phyloP scores from a whole-genome alignment of 116 monocot species.

The Cymodocea nodosa region DNA sequence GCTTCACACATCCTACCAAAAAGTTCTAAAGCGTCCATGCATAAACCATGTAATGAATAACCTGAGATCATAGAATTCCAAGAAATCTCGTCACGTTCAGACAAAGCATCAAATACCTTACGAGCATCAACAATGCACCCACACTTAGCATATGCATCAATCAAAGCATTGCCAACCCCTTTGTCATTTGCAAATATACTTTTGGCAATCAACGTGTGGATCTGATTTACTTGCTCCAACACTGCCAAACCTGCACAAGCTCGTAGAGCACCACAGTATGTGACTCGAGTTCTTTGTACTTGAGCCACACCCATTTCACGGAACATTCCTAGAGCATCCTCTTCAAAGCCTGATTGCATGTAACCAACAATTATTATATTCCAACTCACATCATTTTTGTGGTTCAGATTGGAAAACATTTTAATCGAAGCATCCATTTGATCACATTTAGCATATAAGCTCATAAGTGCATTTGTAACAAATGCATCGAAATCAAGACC shows the following conservation, averaged over 20 bases:
- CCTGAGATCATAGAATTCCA: slow-evolving; percentile 88
- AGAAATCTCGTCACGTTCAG: slow-evolving; percentile 43
- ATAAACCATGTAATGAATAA: slow-evolving; percentile 68
- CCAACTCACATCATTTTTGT: slow-evolving; percentile 73
- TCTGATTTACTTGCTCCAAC: slow-evolving; percentile 37
- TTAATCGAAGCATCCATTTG: slow-evolving; percentile 30
- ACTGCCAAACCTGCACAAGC: slow-evolving; percentile 71
- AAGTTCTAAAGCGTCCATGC: slow-evolving; percentile 29
- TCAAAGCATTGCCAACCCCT: slow-evolving; percentile 50
- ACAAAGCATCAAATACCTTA: slow-evolving; percentile 50
- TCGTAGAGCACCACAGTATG: slow-evolving; percentile 69
- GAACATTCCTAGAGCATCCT: slow-evolving; percentile 55
- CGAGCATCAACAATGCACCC: slow-evolving; percentile 39
- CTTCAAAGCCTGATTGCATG: slow-evolving; percentile 45
- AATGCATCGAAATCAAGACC: slow-evolving; percentile 52
- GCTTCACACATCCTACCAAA: slow-evolving; percentile 45
- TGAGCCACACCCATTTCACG: slow-evolving; percentile 35
- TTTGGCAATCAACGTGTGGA: slow-evolving; percentile 56
- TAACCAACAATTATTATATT: slow-evolving; percentile 71
- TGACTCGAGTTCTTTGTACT: slow-evolving; percentile 49
- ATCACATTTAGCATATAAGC: slow-evolving; percentile 69
- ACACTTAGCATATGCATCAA: slow-evolving; percentile 79
- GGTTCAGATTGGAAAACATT: slow-evolving; percentile 29
- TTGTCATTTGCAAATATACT: slow-evolving; percentile 35
- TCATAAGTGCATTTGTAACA: slow-evolving; percentile 70